Percentiles rank a stretch among this genome's conserved stretches.
Evolutionary conservation across 2,329 filamentous ascomycete species (phyloP).

Genomic region (Aureobasidium mangrovei): DNA sequence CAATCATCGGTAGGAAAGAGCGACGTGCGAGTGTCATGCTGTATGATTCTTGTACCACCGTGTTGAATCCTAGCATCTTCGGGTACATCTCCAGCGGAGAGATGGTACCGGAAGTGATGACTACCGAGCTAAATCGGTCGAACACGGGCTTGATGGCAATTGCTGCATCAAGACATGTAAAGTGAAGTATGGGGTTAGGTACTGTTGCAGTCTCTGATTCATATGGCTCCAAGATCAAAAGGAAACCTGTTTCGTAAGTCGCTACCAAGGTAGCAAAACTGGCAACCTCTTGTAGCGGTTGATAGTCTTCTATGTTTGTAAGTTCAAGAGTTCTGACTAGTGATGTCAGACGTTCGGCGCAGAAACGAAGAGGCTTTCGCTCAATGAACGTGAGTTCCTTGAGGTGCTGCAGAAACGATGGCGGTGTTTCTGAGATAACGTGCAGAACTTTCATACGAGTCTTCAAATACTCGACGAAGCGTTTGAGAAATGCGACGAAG

Average conservation of each 20-base stretch:
- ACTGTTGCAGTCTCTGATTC: slow-evolving; percentile 94
- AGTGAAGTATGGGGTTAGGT: slow-evolving; percentile 92
- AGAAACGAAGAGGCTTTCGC: slow-evolving; percentile 88
- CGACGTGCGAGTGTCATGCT: slow-evolving; percentile 87
- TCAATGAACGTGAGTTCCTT: slow-evolving; percentile 97
- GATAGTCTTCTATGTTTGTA: slow-evolving; percentile 96
- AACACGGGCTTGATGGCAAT: slow-evolving; percentile 98
- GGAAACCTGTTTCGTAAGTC: slow-evolving; percentile 93
- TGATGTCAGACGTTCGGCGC: slow-evolving; percentile 87
- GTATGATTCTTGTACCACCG: slow-evolving; percentile 94
- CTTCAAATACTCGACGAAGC: slow-evolving; percentile 92
- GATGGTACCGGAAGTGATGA: slow-evolving; percentile 95
- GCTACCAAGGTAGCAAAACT: slow-evolving; percentile 94
- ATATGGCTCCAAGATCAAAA: slow-evolving; percentile 93
- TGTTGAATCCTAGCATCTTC: slow-evolving; percentile 90
- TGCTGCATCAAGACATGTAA: slow-evolving; percentile 91
- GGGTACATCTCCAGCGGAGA: slow-evolving; percentile 98
- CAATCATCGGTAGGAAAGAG: slow-evolving; percentile 97
- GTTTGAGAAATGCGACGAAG: slow-evolving; percentile 86
- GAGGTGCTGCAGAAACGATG: slow-evolving; percentile 84
- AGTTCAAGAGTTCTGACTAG: slow-evolving; percentile 90
- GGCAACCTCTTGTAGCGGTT: slow-evolving; percentile 91
- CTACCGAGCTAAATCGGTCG: slow-evolving; percentile 93
- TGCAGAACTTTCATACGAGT: slow-evolving; percentile 97
- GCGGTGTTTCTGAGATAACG: slow-evolving; percentile 93